A percentile compares a stretch with the other conserved stretches of the same genome.
Conservation (phyloP, 306 rosid genomes). For the Cicer judaicum region DNA sequence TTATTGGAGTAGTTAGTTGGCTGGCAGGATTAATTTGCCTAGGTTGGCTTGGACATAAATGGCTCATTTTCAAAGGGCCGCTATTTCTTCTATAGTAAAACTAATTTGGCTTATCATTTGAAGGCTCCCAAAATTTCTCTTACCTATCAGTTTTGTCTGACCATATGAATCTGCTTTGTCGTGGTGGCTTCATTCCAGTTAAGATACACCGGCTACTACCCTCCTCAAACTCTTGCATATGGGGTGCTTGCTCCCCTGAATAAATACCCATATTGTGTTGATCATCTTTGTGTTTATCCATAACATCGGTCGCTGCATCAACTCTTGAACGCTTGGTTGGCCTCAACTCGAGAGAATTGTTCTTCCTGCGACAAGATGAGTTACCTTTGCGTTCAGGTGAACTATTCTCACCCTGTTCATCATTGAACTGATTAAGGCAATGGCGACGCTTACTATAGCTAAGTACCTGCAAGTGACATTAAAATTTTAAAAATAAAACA, state of each 20-base stretch:
- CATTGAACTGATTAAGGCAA: conserved; percentile 55
- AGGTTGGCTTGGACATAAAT: conserved; percentile 36
- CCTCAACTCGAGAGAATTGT: conserved; percentile 52
- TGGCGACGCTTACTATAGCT: conserved; percentile 66
- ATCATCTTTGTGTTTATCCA: conserved; percentile 48
- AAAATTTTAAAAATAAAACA: neutral
- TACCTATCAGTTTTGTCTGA: conserved; percentile 93
- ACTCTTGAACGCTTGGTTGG: conserved; percentile 53
- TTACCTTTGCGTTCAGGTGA: conserved; percentile 39
- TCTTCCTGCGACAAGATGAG: conserved; percentile 54
- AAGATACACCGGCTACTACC: conserved; percentile 51
- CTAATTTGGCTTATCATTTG: conserved; percentile 22
- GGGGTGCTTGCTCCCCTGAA: conserved; percentile 48
- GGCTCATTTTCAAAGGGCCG: conserved; percentile 35
- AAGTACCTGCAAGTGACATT: conserved; percentile 70
- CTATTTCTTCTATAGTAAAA: conserved; percentile 32
- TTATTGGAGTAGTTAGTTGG: too few relatives aligned
- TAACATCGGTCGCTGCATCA: conserved; percentile 54
- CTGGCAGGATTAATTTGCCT: conserved; percentile 19
- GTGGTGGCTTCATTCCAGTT: conserved; percentile 65
- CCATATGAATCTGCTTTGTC: conserved; percentile 79
- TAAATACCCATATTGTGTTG: conserved; percentile 42
- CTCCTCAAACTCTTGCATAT: conserved; percentile 53
- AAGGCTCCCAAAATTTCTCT: conserved; percentile 36
- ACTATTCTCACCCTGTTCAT: conserved; percentile 46